A percentile compares a stretch with the other conserved stretches of the same genome.
Evolutionary conservation across 352 stramenopile genomes (phyloP).

Genomic region (Pythium graminicola): DNA sequence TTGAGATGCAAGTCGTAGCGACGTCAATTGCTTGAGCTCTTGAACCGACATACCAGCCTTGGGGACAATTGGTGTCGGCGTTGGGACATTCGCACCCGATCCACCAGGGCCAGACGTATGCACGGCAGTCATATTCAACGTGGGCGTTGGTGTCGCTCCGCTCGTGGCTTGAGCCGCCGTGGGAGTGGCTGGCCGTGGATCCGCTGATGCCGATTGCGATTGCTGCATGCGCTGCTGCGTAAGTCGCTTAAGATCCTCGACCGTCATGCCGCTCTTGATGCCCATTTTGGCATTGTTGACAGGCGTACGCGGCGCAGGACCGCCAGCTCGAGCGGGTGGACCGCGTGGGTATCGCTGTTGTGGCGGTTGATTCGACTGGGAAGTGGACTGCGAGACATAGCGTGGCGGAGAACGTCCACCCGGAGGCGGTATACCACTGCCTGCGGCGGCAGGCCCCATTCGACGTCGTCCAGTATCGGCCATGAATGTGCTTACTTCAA

Average conservation of each 20-base stretch:
- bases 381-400: constrained; percentile 23
- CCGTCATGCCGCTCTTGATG: constrained; percentile 87
- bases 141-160: constrained; percentile 37
- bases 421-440: neutral
- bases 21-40: constrained; percentile 81
- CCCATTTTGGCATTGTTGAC: constrained; percentile 68
- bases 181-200: constrained; percentile 32
- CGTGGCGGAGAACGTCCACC: constrained; percentile 22
- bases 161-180: constrained; percentile 21
- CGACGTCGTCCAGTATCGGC: constrained; percentile 19
- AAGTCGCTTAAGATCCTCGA: constrained; percentile 80
- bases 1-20: constrained; percentile 66
- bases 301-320: constrained; percentile 26
- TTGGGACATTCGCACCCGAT: constrained; percentile 13
- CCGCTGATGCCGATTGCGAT: constrained; percentile 6
- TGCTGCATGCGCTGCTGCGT: constrained; percentile 85
- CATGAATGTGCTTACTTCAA: constrained; percentile 5
- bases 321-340: neutral
- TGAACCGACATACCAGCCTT: constrained; percentile 84
- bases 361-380: neutral
- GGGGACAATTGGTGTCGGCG: constrained; percentile 36
- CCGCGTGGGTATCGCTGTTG: constrained; percentile 29
- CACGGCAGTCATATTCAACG: constrained; percentile 54
- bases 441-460: constrained; percentile 4
- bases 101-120: constrained; percentile 23